Base-by-base conservation (phyloP, 1,284 basidiomycete species). In the Trametes pubescens region DNA sequence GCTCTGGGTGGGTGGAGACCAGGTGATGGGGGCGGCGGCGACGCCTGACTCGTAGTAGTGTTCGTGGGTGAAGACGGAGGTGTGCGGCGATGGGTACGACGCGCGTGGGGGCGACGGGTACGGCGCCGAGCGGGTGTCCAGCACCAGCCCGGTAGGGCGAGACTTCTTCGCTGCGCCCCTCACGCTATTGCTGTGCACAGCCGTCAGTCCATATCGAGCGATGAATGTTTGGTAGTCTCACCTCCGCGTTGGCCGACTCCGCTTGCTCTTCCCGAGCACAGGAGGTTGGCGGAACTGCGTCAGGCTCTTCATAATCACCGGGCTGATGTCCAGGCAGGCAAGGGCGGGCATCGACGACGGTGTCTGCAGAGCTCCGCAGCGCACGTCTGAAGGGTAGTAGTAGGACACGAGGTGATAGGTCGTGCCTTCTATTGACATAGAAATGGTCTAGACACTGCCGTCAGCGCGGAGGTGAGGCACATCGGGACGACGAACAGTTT, bases 381-480 rank as follows among this genome's bases (percentile, higher is more conserved):
- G 66, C 18, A 73, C 70, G 57, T 73, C 72, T 18, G 69, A 67
- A 14, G 72, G 69, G 43, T 69, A 61, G 57, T 73, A 73, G 61
- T 73, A 73, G 21, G 72, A 72, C 34, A 73, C 63, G 26, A 73
- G 67, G 53, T 73, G 72, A 65, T 72, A 71, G 9, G 68, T 67
- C 10, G 69, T 64, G 24, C 67, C 68, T n/a, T 70, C 67, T 16
- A 73, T 66, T 2, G 61, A 56, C 53, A 73, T 63, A 29, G 71
- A 72, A 32, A 71, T 67, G 24, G 72, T 71, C 72, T 73, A 37
- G 35, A 43, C n/a, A 13, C n/a, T 21, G 16, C 26, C 2, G 29
- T 60, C 38, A 66, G 63, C 40, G 11, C 24, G 46, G 53, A 11
- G n/a, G 47, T 22, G 8, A 16, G 35, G 10, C 7, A 49, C 4